These are phyloP conservation scores for Samsoniella hepiali DNA, from an alignment of 2,329 filamentous ascomycete species.

Conservation along the genomic window DNA sequence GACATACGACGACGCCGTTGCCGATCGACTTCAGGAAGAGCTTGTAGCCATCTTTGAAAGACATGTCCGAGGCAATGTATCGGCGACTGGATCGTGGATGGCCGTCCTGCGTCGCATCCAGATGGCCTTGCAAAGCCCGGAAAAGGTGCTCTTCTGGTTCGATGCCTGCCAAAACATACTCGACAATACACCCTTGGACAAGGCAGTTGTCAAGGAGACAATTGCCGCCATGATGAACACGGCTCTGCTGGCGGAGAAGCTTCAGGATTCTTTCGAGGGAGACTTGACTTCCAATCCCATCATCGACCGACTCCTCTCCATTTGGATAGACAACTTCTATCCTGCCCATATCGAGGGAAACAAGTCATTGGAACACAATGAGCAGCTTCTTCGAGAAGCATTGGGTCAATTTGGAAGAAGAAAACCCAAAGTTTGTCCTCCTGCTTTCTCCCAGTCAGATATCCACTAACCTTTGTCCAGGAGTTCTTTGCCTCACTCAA, in stretches of 20 bases:
- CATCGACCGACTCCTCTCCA: constrained; percentile 52
- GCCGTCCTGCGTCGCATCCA: constrained; percentile 62
- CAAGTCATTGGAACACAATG: constrained; percentile 41
- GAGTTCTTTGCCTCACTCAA: constrained; percentile 65
- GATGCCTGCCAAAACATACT: constrained; percentile 41
- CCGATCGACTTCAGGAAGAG: constrained; percentile 73
- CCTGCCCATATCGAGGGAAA: constrained; percentile 36
- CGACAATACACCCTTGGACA: constrained; percentile 57
- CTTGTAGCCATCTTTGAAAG: constrained; percentile 64
- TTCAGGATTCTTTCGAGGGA: constrained; percentile 42
- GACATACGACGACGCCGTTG: constrained; percentile 62
- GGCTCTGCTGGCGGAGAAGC: constrained; percentile 59
- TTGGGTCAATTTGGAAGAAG: constrained; percentile 63
- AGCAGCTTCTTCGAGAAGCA: constrained; percentile 49
- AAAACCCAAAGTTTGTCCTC: constrained; percentile 51
- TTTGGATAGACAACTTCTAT: constrained; percentile 53
- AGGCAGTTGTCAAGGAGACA: constrained; percentile 61
- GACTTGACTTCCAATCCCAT: constrained; percentile 48
- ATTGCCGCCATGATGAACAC: constrained; percentile 63
- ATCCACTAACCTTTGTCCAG: constrained; percentile 34
- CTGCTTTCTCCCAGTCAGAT: not conserved
- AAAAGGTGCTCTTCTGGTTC: constrained; percentile 69
- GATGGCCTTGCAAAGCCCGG: constrained; percentile 60
- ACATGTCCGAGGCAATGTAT: constrained; percentile 54
- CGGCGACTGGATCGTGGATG: constrained; percentile 65